Percentiles rank a stretch among this genome's conserved stretches.
These are phyloP conservation scores for Fusarium poae DNA, from an alignment of 2,329 filamentous ascomycete genomes.

Conservation along the genomic window DNA sequence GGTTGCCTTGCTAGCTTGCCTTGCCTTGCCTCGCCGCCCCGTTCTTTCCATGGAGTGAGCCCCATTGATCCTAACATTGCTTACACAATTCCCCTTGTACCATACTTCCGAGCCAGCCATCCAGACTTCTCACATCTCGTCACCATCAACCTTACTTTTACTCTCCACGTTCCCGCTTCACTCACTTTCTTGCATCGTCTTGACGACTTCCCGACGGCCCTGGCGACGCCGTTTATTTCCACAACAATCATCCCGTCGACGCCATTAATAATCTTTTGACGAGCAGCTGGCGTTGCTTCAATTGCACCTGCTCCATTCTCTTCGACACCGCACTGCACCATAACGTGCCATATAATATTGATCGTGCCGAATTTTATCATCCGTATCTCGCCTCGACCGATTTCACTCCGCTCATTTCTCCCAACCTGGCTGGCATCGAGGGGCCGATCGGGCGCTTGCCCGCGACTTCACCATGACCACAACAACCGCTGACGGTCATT, in stretches of 20 bases:
- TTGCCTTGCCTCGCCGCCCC: constrained; percentile 40
- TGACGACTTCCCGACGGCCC: constrained; percentile 40
- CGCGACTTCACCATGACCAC: constrained; percentile 55
- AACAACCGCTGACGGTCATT: constrained; percentile 48
- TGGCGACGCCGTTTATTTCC: constrained; percentile 40
- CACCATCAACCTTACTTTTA: constrained; percentile 35
- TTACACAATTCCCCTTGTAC: constrained; percentile 49
- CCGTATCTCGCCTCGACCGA: constrained; percentile 31
- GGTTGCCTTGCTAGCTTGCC: not conserved
- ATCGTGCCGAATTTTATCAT: constrained; percentile 6
- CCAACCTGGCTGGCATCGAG: constrained; percentile 55
- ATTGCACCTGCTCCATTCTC: constrained; percentile 45
- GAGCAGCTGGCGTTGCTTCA: constrained; percentile 44
- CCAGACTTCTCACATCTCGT: constrained; percentile 36
- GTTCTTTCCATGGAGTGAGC: constrained; percentile 29
- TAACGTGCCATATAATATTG: constrained; percentile 4
- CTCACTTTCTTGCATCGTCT: constrained; percentile 37
- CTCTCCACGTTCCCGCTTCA: constrained; percentile 29
- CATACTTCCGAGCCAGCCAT: constrained; percentile 23
- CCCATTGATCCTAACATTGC: constrained; percentile 30
- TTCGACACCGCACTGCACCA: constrained; percentile 17
- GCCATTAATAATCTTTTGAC: constrained; percentile 29
- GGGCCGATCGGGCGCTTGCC: constrained; percentile 57
- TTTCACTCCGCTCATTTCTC: constrained; percentile 36
- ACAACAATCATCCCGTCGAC: constrained; percentile 17